phyloP scores from a whole-genome alignment of 495 filamentous ascomycete genomes.

The Xylaria palmicola region DNA sequence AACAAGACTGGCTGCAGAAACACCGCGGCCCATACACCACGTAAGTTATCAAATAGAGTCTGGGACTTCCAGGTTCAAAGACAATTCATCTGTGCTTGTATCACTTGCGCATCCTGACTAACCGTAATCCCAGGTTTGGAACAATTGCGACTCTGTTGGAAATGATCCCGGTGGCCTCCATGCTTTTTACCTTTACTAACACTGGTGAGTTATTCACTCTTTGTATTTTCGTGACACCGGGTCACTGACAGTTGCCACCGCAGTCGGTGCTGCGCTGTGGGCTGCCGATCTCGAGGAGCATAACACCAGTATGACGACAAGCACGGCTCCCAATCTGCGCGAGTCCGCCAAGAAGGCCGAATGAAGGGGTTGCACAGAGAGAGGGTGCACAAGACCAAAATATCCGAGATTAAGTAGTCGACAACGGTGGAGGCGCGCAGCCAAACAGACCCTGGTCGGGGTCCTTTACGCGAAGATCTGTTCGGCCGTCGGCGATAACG shows the following conservation, averaged over 20 bases:
- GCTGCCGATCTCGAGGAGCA: slow-evolving; percentile 83
- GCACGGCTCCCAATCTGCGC: slow-evolving; percentile 53
- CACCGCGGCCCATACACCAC: slow-evolving; percentile 68
- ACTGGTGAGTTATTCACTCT: slow-evolving; percentile 51
- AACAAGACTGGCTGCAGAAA: slow-evolving; percentile 62
- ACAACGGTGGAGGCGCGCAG: slow-evolving; percentile 5
- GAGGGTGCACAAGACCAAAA: slow-evolving; percentile 21
- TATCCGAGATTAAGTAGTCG: slow-evolving; percentile 25
- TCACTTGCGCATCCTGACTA: background rate
- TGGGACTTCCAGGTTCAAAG: slow-evolving; percentile 14
- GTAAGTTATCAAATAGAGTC: slow-evolving; percentile 55
- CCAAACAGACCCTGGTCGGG: background rate
- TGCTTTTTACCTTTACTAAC: slow-evolving; percentile 88
- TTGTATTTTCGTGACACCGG: background rate
- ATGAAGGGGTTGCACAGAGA: slow-evolving; percentile 34
- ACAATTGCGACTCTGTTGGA: slow-evolving; percentile 74
- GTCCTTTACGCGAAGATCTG: background rate
- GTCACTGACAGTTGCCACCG: slow-evolving; percentile 22
- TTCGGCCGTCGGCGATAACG: background rate
- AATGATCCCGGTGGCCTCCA: slow-evolving; percentile 77
- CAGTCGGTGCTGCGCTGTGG: slow-evolving; percentile 87
- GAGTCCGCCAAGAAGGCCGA: slow-evolving; percentile 57
- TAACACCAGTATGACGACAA: slow-evolving; percentile 44
- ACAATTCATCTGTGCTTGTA: background rate
- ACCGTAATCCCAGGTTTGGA: slow-evolving; percentile 62